These are phyloP conservation scores for Rhizopogon salebrosus DNA, from an alignment of 768 basidiomycete species.

Conservation along the genomic window DNA sequence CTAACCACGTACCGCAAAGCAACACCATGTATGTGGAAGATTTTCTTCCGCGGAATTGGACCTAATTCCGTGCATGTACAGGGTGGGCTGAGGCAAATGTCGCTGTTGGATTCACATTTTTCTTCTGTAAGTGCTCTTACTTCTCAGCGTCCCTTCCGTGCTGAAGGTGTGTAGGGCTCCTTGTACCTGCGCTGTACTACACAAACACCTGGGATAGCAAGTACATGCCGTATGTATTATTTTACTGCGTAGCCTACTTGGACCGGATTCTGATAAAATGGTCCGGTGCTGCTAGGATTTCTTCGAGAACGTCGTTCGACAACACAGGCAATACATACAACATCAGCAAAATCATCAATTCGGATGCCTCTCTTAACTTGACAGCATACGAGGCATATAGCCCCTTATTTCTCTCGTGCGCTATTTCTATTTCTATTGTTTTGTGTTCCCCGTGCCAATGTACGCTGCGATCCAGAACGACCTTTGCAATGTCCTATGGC, in stretches of 20 bases:
- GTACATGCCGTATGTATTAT: constrained; percentile 46
- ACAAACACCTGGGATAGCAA: constrained; percentile 58
- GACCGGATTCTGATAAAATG: background rate
- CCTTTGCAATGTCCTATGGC: constrained; percentile 76
- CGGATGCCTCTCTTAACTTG: constrained; percentile 50
- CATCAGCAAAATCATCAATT: constrained; percentile 48
- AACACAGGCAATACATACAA: constrained; percentile 57
- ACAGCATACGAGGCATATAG: constrained; percentile 52
- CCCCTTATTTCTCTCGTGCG: constrained; percentile 53
- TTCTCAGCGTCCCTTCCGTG: constrained; percentile 50
- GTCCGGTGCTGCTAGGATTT: constrained; percentile 36
- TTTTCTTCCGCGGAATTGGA: too few species aligned
- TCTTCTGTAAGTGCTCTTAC: constrained; percentile 48
- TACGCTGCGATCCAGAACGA: constrained; percentile 28
- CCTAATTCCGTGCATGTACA: background rate
- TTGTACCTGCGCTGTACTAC: constrained; percentile 62
- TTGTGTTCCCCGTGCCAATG: constrained; percentile 16
- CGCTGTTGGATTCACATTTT: constrained; percentile 53
- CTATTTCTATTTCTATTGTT: constrained; percentile 16
- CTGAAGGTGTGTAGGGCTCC: constrained; percentile 39
- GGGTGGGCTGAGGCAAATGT: constrained; percentile 84
- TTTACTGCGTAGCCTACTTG: background rate
- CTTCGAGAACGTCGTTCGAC: constrained; percentile 61
- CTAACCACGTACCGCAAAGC: background rate
- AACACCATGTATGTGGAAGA: background rate